Percentiles rank a stretch among this genome's conserved stretches.
Evolutionary conservation across 208 protist species (phyloP).

Genomic region (Endotrypanum monterogeii): DNA sequence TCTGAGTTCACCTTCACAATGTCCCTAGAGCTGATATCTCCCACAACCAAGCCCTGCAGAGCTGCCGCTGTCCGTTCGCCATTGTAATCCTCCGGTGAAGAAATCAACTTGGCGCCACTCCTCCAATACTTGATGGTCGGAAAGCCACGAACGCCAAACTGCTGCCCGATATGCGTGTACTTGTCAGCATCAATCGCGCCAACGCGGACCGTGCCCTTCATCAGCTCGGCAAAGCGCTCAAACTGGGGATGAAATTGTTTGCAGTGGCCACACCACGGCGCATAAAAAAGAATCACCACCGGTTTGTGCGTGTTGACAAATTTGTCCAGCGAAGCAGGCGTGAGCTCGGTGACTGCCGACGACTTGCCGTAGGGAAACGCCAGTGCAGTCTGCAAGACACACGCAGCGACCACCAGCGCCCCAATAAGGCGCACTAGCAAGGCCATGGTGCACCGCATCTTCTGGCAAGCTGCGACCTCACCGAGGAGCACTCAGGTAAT

Average conservation of each 20-base stretch:
- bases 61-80: slow-evolving; percentile 61
- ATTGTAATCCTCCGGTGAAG: slow-evolving; percentile 68
- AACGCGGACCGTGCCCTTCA: slow-evolving; percentile 83
- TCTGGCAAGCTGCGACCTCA: neutral
- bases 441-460: neutral
- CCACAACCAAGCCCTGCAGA: slow-evolving; percentile 63
- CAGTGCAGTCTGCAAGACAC: neutral
- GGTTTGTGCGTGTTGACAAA: slow-evolving; percentile 92
- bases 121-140: slow-evolving; percentile 94
- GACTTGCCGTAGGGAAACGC: slow-evolving; percentile 65
- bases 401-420: slow-evolving; percentile 12
- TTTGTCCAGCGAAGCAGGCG: slow-evolving; percentile 42
- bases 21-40: slow-evolving; percentile 39
- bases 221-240: slow-evolving; percentile 73
- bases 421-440: slow-evolving; percentile 10
- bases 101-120: slow-evolving; percentile 57
- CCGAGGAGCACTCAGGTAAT: neutral
- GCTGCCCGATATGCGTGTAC: slow-evolving; percentile 55
- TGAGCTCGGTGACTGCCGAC: slow-evolving; percentile 80
- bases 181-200: slow-evolving; percentile 86
- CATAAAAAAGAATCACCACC: slow-evolving; percentile 93
- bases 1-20: slow-evolving; percentile 36
- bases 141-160: slow-evolving; percentile 87
- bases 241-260: slow-evolving; percentile 89
- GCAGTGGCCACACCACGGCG: slow-evolving; percentile 97